phyloP scores from a whole-genome alignment of 108 stramenopile species.

The Chaetoceros muelleri region DNA sequence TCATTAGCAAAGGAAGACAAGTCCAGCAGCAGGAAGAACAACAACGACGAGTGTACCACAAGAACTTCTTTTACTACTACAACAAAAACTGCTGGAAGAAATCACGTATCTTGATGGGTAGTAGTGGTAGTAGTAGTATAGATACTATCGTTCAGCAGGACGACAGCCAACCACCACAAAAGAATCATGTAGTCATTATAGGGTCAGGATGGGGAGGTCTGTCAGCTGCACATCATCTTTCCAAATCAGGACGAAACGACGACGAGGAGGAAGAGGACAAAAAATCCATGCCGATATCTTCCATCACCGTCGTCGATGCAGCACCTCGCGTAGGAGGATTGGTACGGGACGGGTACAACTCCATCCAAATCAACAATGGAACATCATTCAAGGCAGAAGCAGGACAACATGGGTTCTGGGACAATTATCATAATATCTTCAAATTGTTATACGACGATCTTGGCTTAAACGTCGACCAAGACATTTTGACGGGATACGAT shows the following conservation, averaged over 20 bases:
- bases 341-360: slow-evolving; percentile 61
- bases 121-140: too few relatives aligned
- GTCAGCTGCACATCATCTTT: slow-evolving; percentile 52
- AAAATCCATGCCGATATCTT: too few relatives aligned
- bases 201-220: slow-evolving; percentile 83
- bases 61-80: too few relatives aligned
- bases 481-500: slow-evolving; percentile 52
- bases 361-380: slow-evolving; percentile 37
- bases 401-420: slow-evolving; percentile 80
- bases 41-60: too few relatives aligned
- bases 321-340: slow-evolving; percentile 58
- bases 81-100: too few relatives aligned
- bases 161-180: too few relatives aligned
- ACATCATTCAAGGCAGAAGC: slow-evolving; percentile 43
- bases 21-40: too few relatives aligned
- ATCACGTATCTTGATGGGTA: too few relatives aligned
- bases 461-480: slow-evolving; percentile 8
- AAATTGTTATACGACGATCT: slow-evolving; percentile 26
- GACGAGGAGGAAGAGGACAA: too few relatives aligned
- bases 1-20: too few relatives aligned
- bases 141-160: too few relatives aligned
- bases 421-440: slow-evolving; percentile 70
- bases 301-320: slow-evolving; percentile 63
- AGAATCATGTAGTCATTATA: slow-evolving; percentile 53
- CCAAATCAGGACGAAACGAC: slow-evolving; percentile 14